Evolutionary conservation across 2,329 filamentous ascomycete genomes (phyloP), one percentile per base, ranked within the genome.

Genomic region (Dactylellina leptospora): DNA sequence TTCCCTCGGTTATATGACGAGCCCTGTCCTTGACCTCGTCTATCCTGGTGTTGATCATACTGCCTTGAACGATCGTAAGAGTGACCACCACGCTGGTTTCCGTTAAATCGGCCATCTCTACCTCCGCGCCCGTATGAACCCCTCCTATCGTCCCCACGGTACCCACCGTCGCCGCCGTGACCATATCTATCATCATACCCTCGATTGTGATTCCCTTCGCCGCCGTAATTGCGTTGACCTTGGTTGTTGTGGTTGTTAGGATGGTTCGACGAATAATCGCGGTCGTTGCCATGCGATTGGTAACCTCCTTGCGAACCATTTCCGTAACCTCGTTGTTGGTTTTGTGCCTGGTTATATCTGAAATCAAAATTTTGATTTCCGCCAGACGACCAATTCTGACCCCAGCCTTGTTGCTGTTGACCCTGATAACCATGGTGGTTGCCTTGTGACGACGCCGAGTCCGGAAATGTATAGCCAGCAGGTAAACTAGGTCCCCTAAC

Each of bases 61-160:
- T 50, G 61, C 40, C 45, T 53, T 25, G 62, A 30, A 8, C 64
- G 25, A 40, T 53, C 45, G 28, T 33, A 13, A 33, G 6, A 6
- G 22, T 60, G 22, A 13, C 44, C 44, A 23, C 51, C 51, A 9
- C 53, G 61, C 10, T 53, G 54, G 25, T 53, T 56, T 22, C 10
- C 20, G 22, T 56, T 73, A 28, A 75, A 51, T 56, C 58, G 59
- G 16, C 55, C 74, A 27, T 76, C 55, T 51, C 71, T 74, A 16
- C 73, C 64, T 48, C 36, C 36, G 11, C 75, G 66, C 27, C 77
- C 74, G 25, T 75, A 73, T 33, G 75, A 30, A 38, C 47, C 40
- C 74, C 75, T 76, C 47, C 74, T 75, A 22, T 76, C 69, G 38
- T 77, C 75, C 38, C 77, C 76, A n/a, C 76, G 74, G 51, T 76